phyloP scores from a whole-genome alignment of 306 rosid species.

The Lathyrus aphaca region DNA sequence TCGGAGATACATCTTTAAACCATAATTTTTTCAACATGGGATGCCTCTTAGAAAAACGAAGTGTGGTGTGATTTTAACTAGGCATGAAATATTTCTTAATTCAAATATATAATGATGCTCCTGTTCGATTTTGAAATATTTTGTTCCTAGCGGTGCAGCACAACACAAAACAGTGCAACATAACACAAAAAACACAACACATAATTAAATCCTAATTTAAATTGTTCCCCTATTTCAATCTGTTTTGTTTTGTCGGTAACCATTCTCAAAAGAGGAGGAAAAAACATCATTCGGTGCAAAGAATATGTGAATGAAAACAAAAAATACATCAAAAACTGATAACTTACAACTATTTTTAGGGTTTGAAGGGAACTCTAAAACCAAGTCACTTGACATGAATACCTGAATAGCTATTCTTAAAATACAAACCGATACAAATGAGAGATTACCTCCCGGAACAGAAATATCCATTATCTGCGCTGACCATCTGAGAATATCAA shows the following conservation, averaged over 20 bases:
- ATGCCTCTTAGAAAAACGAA: too few relatives aligned
- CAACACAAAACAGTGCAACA: neutral
- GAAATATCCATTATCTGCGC: slow-evolving; percentile 33
- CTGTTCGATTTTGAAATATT: neutral
- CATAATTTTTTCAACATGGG: too few relatives aligned
- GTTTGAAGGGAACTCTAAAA: slow-evolving; percentile 31
- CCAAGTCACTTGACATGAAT: slow-evolving; percentile 40
- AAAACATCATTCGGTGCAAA: slow-evolving; percentile 31
- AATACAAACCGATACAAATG: slow-evolving; percentile 37
- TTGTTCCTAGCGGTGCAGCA: neutral
- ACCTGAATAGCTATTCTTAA: slow-evolving; percentile 18
- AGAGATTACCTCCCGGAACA: slow-evolving; percentile 27
- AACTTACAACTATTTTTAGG: slow-evolving; percentile 24
- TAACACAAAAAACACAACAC: neutral
- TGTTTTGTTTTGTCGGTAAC: slow-evolving; percentile 10
- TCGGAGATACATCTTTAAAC: too few relatives aligned
- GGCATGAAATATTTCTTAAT: too few relatives aligned
- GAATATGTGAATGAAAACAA: neutral
- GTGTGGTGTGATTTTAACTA: too few relatives aligned
- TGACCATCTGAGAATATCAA: slow-evolving; percentile 39
- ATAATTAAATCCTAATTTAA: neutral
- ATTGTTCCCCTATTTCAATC: slow-evolving; percentile 11
- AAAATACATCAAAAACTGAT: slow-evolving; percentile 14
- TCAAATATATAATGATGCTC: too few relatives aligned
- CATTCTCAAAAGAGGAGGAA: slow-evolving; percentile 11